Evolutionary conservation across 805 yeast species (phyloP), one percentile per base, ranked within the genome.

Genomic region (Starmera dryadoides): DNA sequence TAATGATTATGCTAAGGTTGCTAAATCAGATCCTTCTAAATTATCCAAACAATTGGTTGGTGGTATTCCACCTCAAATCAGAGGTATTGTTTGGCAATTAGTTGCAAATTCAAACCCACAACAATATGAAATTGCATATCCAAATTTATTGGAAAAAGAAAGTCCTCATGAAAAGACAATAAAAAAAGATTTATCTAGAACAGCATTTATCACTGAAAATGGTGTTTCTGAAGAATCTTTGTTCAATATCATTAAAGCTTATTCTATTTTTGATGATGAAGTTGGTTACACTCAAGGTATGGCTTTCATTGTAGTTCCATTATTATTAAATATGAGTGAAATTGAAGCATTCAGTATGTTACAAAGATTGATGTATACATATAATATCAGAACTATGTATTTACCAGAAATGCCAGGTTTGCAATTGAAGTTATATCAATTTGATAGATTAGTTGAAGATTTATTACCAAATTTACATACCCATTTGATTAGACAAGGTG

Each of bases 271-370:
- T 57, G 98, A 93, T 58, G 79, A 84, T 1, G 97, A 89, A 37
- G 96, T 93, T 37, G 98, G 98, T 0, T 93, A 93, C 55, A 93
- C 97, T 2, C 98, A 93, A 61, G 98, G 98, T 7, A 88, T 93
- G 96, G 95, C 95, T 2, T 93, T 93, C 54, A 77, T 93, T 33
- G 76, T 86, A 0, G 87, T 87, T 6, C 97, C 98, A 2, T 61
- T 93, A 35, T 65, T 88, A 34, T 69, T 89, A 66, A 86, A 86
- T 49, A 75, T 87, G 79, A 71, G 66, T 30, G 96, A 89, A 47
- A 70, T 81, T 34, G 97, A 91, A 57, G 79, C 95, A 4, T 91
- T 91, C 62, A 79, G 93, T 43, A 59, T 89, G 49, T 66, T 91
- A 34, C 86, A 81, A 14, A 79, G 78, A 35, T 67, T 93, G 44